Evolutionary conservation across 257 asterid genomes (phyloP), one percentile per base, ranked within the genome.

Genomic region (Fraxinus excelsior): DNA sequence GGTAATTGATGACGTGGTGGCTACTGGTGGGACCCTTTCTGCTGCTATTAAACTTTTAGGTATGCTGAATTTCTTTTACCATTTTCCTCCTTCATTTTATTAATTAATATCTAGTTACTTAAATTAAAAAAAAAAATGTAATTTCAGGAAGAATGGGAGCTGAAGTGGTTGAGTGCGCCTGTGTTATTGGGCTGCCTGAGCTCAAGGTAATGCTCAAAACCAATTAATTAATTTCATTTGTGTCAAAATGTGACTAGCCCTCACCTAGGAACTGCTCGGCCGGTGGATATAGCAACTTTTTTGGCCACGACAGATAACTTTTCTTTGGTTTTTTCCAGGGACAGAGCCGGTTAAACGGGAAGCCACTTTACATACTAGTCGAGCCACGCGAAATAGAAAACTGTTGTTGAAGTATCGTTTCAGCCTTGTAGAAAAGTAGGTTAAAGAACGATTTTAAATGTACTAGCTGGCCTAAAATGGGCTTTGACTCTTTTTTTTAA

Each of bases 11-110:
- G 97, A 92, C 83, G 80, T 92, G 89, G 93, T 92, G 32, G 97
- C 97, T 78, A 92, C 97, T 0, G 97, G 97, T 16, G 97, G 96
- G 74, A 92, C 97, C 44, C 87, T 92, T 7, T 82, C 92, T 10
- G 97, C 97, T 25, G 97, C 95, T 65, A 90, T 90, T 58, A 89
- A 87, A 73, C 96, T 90, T 31, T 78, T 92, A 80, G 96, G 97
- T 88, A 80, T 28, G 51, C 34, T 44, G 3, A 3, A 7, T 34
- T 8, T 16, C 18, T 62, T 26, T 51, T 62, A 49, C 34, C 31
- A 29, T 28, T 76, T 34, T 64, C 16, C 51, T 14, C 18, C 32
- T 60, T n/a, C 12, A 37, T 34, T 14, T 53, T 18, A n/a, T 16
- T 53, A 18, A 18, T 53, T 29, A 29, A 29, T 29, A 29, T 29